Base-by-base conservation (phyloP, 140 eudicot genomes). In the Bidens hawaiensis region DNA sequence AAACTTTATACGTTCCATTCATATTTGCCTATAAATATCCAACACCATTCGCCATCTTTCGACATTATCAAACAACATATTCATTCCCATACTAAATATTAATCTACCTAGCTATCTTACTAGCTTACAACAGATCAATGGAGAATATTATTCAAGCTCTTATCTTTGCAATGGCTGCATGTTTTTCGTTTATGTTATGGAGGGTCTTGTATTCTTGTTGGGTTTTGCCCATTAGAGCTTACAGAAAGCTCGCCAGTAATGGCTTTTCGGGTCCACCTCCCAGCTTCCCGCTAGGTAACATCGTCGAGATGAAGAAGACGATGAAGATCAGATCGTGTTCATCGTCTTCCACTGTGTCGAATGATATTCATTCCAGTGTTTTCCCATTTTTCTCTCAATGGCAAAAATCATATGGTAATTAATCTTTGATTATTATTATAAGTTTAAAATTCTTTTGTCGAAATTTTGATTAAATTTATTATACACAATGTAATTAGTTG, bases 231-330 rank as follows among this genome's bases (percentile, higher is more conserved):
- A 75, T 76, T 57, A 27, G 78, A 30, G 79, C 76, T 5, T 79
- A 68, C 19, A 42, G 79, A 49, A 88, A 75, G 81, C 90, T 93
- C 30, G 74, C 31, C 34, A 58, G 56, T 33, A 81, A 81, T 41
- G 99, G 99, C 3, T 68, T 93, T 64, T 47, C 72, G 28, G 99
- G 99, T 17, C 99, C 99, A 25, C 73, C 72, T 17, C 99, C 99
- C 6, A 74, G 73, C 62, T 93, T 93, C 60, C 97, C 97, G 19
- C 33, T 93, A 0, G 99, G 99, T 52, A 93, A 93, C 74, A 70
- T 81, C 14, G 69, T 26, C 7, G 87, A 81, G 17, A 88, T 85
- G 82, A 79, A 65, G 68, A 82, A 72, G 60, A 63, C 23, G 50
- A 82, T 18, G 30, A 45, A 24, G 15, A 24, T 2, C 8, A 21